Evolutionary conservation across 495 filamentous ascomycete genomes (phyloP).

Genomic region (Delitschia confertaspora): DNA sequence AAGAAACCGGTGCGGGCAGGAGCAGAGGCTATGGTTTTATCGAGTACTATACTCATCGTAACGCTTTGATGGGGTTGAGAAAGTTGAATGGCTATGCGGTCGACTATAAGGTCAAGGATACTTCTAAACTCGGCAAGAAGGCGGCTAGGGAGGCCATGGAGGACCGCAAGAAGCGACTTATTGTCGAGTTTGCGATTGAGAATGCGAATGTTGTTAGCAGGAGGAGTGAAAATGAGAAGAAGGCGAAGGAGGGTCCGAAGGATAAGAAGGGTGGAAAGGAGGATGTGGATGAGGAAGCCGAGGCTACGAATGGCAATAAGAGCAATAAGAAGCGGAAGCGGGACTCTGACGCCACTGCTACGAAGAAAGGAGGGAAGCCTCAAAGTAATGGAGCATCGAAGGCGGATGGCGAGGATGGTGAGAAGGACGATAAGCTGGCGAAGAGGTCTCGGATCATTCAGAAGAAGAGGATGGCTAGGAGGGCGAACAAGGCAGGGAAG

Average conservation of each 20-base stretch:
- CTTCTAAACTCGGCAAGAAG: conserved; percentile 28
- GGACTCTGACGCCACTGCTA: conserved; percentile 1
- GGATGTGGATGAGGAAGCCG: conserved; percentile 18
- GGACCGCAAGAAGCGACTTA: conserved; percentile 65
- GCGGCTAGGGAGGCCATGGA: conserved; percentile 37
- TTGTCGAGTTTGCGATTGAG: conserved; percentile 98
- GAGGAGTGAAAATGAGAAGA: conserved; percentile 62
- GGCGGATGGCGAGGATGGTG: background rate
- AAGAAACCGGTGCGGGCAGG: conserved; percentile 64
- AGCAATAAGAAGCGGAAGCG: conserved; percentile 18
- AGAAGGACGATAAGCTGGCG: conserved; percentile 43
- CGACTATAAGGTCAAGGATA: conserved; percentile 32
- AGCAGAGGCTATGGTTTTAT: conserved; percentile 95
- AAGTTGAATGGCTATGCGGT: conserved; percentile 84
- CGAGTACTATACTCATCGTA: conserved; percentile 89
- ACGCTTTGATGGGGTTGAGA: conserved; percentile 88
- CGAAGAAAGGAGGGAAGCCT: conserved; percentile 35
- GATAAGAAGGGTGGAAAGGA: conserved; percentile 26
- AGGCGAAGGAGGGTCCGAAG: conserved; percentile 41
- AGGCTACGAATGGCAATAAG: conserved; percentile 4
- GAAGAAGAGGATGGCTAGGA: conserved; percentile 56
- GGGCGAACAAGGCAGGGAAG: conserved; percentile 36
- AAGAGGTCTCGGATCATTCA: conserved; percentile 59
- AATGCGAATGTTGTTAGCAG: conserved; percentile 87
- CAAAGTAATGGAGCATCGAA: conserved; percentile 9